Base-by-base conservation (phyloP, 2,329 filamentous ascomycete species). In the Arthrobotrys megalospora region DNA sequence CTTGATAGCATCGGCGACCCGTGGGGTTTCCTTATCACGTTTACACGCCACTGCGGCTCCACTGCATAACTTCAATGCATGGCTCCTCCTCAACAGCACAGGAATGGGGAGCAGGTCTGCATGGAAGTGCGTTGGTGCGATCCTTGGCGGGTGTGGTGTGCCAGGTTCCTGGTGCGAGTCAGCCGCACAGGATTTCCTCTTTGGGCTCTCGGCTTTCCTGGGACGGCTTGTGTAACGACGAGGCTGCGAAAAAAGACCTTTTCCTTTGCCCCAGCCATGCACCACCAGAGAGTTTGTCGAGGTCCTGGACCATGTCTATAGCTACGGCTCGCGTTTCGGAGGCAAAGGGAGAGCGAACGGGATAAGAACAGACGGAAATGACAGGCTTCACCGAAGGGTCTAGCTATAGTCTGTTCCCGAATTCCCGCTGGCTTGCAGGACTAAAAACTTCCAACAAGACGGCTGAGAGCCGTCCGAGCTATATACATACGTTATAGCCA, bases 161-260 rank as follows among this genome's bases (percentile, higher is more conserved):
- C 19, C 52, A 2, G 52, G 21, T 5, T 38, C 19, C 48, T 58
- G 48, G 65, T 45, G 43, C 65, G 50, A 14, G 60, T 78, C 75
- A 78, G 75, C 75, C 75, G 75, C 75, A 72, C 52, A 12, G 10
- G n/a, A 43, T 71, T 71, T 48, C 71, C 65, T 41, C 6, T 69
- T 69, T 43, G 21, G 53, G 41, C 3, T 19, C 12, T 14, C 2
- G 21, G 21, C 19, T 8, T 43, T 70, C 66, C 32, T 36, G 14
- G 67, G 16, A 38, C 11, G 21, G 10, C 50, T 50, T 69, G 65
- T 69, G 65, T 45, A 36, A 67, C 50, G 48, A 60, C 21, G 28
- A 69, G 34, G 48, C 34, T 53, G 16, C 34, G 21, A 16, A 14
- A 36, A 48, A 34, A 28, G 24, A 2, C 5, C 24, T 28, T 28